These are phyloP conservation scores for Coffea canephora DNA, from an alignment of 257 asterid genomes.

Conservation along the genomic window DNA sequence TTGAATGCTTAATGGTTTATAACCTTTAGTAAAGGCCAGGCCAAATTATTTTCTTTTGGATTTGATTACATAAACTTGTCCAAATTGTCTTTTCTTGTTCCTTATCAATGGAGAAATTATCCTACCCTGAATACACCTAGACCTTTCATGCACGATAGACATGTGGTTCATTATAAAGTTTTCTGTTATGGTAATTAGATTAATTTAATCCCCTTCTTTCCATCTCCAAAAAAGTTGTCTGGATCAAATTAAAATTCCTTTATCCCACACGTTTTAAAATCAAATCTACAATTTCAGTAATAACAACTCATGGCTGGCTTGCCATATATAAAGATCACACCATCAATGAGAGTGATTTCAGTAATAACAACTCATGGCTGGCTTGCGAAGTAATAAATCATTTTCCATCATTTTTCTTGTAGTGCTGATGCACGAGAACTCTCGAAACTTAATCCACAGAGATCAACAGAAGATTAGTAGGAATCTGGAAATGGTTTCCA, in stretches of 20 bases:
- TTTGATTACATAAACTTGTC: not conserved
- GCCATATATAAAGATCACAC: not conserved
- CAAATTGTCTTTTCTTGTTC: not conserved
- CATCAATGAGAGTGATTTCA: not conserved
- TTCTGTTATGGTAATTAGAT: not conserved
- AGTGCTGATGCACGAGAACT: not conserved
- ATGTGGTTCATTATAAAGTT: not conserved
- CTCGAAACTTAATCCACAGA: not conserved
- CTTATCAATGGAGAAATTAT: not conserved
- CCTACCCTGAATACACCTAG: not conserved
- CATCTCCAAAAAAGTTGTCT: not conserved
- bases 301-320: conserved; percentile 6
- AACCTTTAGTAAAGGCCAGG: too few relatives aligned
- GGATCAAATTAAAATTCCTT: not conserved
- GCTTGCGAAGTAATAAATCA: not conserved
- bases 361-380: too few relatives aligned
- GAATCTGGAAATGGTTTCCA: conserved; percentile 13
- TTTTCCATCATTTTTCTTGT: not conserved
- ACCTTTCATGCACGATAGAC: not conserved
- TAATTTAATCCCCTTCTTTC: not conserved
- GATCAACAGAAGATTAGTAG: not conserved
- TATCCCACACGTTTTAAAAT: not conserved
- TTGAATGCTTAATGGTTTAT: too few relatives aligned
- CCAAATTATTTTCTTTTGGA: not conserved
- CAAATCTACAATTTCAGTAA: not conserved